Base-by-base conservation (phyloP, 2,329 filamentous ascomycete species). In the Ophiostoma populinum region DNA sequence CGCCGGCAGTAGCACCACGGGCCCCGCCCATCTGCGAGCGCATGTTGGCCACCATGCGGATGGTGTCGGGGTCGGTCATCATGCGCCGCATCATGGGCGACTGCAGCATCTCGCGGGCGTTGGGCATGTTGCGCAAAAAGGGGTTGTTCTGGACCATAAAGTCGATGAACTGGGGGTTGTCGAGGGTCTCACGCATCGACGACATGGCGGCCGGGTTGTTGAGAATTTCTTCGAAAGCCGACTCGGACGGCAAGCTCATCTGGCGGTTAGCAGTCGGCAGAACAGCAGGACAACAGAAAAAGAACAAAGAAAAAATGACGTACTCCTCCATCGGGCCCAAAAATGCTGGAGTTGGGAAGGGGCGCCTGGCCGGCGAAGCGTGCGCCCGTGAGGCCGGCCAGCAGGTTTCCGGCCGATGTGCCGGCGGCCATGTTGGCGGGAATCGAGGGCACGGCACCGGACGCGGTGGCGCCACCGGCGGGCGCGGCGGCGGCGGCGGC, bases 81-180 rank as follows among this genome's bases (percentile, higher is more conserved):
- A 95, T 90, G 34, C 80, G 69, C 48, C 90, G 72, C 58, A 95
- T 85, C 43, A 85, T 70, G 0, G 86, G 86, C 17, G 86, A 90
- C 41, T 83, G 76, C 48, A 98, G 71, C 56, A 94, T 78, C 50
- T 92, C 74, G 46, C 85, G 73, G 16, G 81, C 80, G 40, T 78
- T 70, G 26, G 80, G 80, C 54, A 80, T 70, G 40, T 72, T 67
- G 47, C 76, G 70, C 13, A 85, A 62, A 66, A 83, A 77, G 3
- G 90, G 90, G 51, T 93, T 93, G 50, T 79, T 73, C 47, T 90
- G 74, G 47, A 98, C 85, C 69, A 95, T 81, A 70, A 92, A 82
- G 51, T 95, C 83, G 51, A 95, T 70, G 47, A 98, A 80, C 13
- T 76, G 71, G n/a, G 90, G 87, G 56, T 95, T 95, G 55, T 86